Evolutionary conservation across 768 basidiomycete species (phyloP), one percentile per base, ranked within the genome.

Genomic region (Leccinellum luteum): DNA sequence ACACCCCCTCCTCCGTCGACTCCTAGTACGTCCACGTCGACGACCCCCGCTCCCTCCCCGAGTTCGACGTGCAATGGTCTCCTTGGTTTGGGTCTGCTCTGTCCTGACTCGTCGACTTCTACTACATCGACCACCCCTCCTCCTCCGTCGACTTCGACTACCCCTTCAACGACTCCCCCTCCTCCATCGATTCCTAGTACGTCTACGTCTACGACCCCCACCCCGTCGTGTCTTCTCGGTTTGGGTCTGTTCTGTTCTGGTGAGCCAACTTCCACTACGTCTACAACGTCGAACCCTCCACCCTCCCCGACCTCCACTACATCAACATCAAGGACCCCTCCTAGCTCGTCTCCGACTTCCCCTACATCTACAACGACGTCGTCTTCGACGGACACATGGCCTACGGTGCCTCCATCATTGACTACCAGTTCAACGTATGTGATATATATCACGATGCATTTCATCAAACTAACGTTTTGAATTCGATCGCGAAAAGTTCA

Each of bases 401-500:
- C 38, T 41, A 9, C 4, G 38, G 34, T 17, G 35, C 35, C n/a
- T 38, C 35, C 35, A 38, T 19, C 38, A 10, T 19, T 5, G 10
- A 44, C 52, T 12, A 63, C 54, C 38, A 34, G 12, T 12, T 52
- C 55, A 32, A 15, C 6, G 68, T 70, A n/a, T 23, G 66, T 63
- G 45, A 23, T 1, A 45, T 35, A 34, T 35, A 17, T 55, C 19
- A 6, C 5, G 5, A 21, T 32, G 21, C n/a, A 15, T 47, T 52
- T 4, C 31, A 15, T 28, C 9, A 7, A 30, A 44, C 50, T 66
- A 17, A 66, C 28, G 8, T 5, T 25, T 31, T 57, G 51, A 27
- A 48, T 13, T 68, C 67, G 62, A 66, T 70, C 5, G 61, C 72
- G 14, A 73, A 75, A 35, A 67, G 59, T 35, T 72, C 75, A 64